A percentile compares a stretch with the other conserved stretches of the same genome.
Evolutionary conservation across 2,329 filamentous ascomycete species (phyloP).

Genomic region (Zalaria obscura): DNA sequence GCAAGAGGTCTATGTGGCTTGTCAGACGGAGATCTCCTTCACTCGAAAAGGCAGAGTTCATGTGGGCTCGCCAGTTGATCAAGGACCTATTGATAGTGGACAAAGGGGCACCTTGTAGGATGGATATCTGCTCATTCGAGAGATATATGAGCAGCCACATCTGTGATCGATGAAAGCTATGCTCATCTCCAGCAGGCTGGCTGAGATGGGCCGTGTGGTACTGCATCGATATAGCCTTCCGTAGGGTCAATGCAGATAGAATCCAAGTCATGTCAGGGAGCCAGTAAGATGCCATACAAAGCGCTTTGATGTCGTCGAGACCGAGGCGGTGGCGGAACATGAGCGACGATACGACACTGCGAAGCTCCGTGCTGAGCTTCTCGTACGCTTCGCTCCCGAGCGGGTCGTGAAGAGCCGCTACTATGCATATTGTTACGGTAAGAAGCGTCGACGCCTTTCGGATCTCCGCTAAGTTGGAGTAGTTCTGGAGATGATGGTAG

Average conservation of each 20-base stretch:
- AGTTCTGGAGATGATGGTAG: conserved; percentile 32
- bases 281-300: conserved; percentile 50
- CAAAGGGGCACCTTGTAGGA: no score
- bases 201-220: no score
- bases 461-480: conserved; percentile 30
- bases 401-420: conserved; percentile 44
- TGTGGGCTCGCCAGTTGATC: no score
- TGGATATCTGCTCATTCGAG: no score
- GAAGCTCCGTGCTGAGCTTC: conserved; percentile 42
- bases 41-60: no score
- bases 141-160: no score
- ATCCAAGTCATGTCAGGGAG: conserved; percentile 49
- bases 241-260: conserved; percentile 30
- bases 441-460: conserved; percentile 41
- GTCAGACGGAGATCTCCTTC: conserved; percentile 42
- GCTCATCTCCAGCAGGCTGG: no score
- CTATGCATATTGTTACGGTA: conserved; percentile 37
- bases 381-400: conserved; percentile 38
- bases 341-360: conserved; percentile 39
- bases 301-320: conserved; percentile 42
- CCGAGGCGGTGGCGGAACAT: conserved; percentile 41
- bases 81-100: no score
- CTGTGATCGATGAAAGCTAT: no score
- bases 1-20: conserved; percentile 44
- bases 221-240: no score